A percentile compares a stretch with the other conserved stretches of the same genome.
Evolutionary conservation across 352 stramenopile species (phyloP).

Genomic region (Plasmopara halstedii): DNA sequence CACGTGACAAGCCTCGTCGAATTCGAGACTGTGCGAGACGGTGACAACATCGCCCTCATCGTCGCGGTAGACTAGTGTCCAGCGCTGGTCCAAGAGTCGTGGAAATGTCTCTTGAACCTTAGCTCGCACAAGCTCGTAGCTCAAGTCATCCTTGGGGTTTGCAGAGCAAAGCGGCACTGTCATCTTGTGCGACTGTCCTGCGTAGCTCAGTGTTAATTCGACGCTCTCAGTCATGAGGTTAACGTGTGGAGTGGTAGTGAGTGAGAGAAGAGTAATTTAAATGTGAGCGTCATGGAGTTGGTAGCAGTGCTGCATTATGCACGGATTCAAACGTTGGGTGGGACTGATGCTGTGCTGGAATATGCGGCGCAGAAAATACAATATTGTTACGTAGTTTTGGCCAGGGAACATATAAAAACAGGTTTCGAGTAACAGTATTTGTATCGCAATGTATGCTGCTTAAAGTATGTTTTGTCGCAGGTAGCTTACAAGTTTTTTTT

Average conservation of each 20-base stretch:
- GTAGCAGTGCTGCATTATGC: conserved; percentile 1
- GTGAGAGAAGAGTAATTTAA: conserved; percentile 8
- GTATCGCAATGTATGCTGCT: not conserved
- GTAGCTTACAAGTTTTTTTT: conserved; percentile 2
- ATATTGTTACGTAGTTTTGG: not conserved
- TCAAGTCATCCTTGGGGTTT: conserved; percentile 20
- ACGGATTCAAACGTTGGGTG: conserved; percentile 10
- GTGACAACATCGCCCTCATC: conserved; percentile 65
- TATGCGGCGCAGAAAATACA: not conserved
- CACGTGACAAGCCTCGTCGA: conserved; percentile 49
- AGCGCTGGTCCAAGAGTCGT: conserved; percentile 15
- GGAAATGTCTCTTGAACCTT: conserved; percentile 37
- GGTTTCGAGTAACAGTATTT: not conserved
- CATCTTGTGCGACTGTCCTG: conserved; percentile 40
- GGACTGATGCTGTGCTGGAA: conserved; percentile 10
- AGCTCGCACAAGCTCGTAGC: conserved; percentile 33
- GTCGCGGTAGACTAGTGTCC: conserved; percentile 60
- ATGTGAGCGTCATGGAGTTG: conserved; percentile 6
- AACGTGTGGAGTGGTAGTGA: not conserved
- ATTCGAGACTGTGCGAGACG: conserved; percentile 39
- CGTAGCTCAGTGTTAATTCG: conserved; percentile 49
- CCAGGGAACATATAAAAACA: conserved; percentile 2
- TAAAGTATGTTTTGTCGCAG: not conserved
- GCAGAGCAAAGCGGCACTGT: conserved; percentile 19
- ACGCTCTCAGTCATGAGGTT: conserved; percentile 14